These are phyloP conservation scores for Tarenaya hassleriana DNA, from an alignment of 345 rosid genomes.

Conservation along the genomic window DNA sequence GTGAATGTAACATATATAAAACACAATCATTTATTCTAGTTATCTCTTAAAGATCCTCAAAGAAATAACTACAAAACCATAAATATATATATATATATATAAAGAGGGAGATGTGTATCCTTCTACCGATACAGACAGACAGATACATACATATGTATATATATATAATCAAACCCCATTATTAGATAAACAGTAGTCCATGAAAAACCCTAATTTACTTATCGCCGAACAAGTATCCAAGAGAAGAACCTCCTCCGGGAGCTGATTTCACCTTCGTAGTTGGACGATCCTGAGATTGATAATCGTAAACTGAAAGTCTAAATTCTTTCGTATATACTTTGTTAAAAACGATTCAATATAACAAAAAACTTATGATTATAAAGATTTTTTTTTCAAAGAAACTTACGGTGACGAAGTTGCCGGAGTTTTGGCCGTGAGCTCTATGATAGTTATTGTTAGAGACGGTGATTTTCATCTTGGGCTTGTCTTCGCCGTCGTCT, in stretches of 20 bases:
- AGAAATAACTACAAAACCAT: too few species aligned
- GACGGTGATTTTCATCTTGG: slow-evolving; percentile 18
- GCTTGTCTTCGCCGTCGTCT: slow-evolving; percentile 31
- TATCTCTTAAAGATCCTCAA: too few species aligned
- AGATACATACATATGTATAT: neutral
- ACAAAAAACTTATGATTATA: too few species aligned
- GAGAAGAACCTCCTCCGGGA: slow-evolving; percentile 68
- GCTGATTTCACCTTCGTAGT: slow-evolving; percentile 64
- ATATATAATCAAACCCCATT: neutral
- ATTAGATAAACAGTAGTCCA: neutral
- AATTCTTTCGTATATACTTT: neutral
- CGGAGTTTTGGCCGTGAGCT: slow-evolving; percentile 57
- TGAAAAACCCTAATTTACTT: slow-evolving; percentile 31
- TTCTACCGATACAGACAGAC: slow-evolving; percentile 3
- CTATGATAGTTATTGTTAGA: slow-evolving; percentile 46
- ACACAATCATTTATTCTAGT: too few species aligned
- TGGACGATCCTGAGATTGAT: slow-evolving; percentile 63
- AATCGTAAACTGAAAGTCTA: too few species aligned
- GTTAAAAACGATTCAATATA: too few species aligned
- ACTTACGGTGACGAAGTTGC: slow-evolving; percentile 65
- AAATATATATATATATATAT: neutral
- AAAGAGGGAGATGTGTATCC: slow-evolving; percentile 9
- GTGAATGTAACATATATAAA: too few species aligned
- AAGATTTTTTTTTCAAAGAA: too few species aligned
- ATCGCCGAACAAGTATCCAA: slow-evolving; percentile 68